phyloP scores from a whole-genome alignment of 2,329 filamentous ascomycete genomes.

The Gliomastix tumulicola region DNA sequence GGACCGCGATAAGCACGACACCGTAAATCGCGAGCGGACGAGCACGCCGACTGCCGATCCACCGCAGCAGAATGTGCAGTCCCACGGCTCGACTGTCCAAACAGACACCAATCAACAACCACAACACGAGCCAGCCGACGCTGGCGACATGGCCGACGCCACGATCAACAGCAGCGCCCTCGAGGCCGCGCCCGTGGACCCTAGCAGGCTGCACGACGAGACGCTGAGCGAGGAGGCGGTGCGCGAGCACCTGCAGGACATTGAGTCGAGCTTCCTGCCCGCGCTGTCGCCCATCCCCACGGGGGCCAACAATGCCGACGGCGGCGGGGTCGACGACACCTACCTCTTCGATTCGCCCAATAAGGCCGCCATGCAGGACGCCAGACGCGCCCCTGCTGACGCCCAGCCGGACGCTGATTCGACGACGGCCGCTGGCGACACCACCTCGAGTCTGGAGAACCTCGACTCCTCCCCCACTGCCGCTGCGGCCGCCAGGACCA shows the following conservation, averaged over 20 bases:
- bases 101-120: not conserved
- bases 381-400: constrained; percentile 1
- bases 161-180: constrained; percentile 31
- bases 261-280: constrained; percentile 60
- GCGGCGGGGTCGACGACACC: constrained; percentile 46
- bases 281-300: constrained; percentile 48
- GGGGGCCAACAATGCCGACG: constrained; percentile 25
- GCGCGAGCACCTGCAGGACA: constrained; percentile 51
- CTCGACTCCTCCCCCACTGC: constrained; percentile 51
- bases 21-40: not conserved
- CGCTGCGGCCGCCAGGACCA: constrained; percentile 44
- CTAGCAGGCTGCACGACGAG: constrained; percentile 27
- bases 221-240: constrained; percentile 47
- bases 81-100: not conserved
- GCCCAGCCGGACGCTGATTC: constrained; percentile 11
- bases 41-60: not conserved
- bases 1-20: not conserved
- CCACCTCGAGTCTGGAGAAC: constrained; percentile 43
- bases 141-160: not conserved
- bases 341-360: constrained; percentile 47
- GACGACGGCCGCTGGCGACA: constrained; percentile 27
- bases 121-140: not conserved
- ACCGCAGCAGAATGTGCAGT: not conserved
- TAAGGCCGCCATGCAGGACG: constrained; percentile 19
- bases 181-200: constrained; percentile 28